Evolutionary conservation across 345 rosid genomes (phyloP), one percentile per base, ranked within the genome.

Genomic region (Sonneratia alba): DNA sequence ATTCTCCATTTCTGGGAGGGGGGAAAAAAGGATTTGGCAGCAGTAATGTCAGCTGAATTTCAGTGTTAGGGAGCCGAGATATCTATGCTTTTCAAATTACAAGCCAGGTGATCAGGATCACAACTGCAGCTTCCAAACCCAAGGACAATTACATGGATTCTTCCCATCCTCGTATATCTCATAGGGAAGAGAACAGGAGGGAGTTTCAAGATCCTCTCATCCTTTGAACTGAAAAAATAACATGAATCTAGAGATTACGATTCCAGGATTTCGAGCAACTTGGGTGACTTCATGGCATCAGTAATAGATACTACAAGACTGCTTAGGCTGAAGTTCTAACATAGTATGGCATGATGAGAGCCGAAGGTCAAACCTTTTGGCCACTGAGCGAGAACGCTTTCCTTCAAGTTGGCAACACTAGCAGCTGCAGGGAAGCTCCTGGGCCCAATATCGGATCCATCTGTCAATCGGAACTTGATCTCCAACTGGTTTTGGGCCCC

Each of bases 401-500:
- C 99, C 84, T 95, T 95, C 90, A 95, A 84, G 22, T 91, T 86
- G 12, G 90, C 81, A 71, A 95, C 89, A 74, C 96, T 90, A 18
- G 97, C 86, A 72, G 96, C 96, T 76, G 87, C 85, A 59, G 97
- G 89, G 81, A 88, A 95, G 70, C 85, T 68, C 83, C 79, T 89
- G 56, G 99, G 99, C 67, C 99, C 99, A 9, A 95, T 95, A 86
- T 95, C 99, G 0, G 97, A 85, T 76, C 97, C 97, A 76, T 95
- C 99, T 2, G 79, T 82, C 82, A 95, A 85, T 42, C 97, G 87
- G 81, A 95, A 95, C 87, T 88, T 92, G 81, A 95, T 90, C 87
- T 95, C 93, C 73, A 90, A 77, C 79, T 89, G 97, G 86, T 90
- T 86, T 79, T 90, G 87, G 14, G 86, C 91, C 69, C 80, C 88